phyloP scores from a whole-genome alignment of 306 rosid species.

The Begonia masoniana region DNA sequence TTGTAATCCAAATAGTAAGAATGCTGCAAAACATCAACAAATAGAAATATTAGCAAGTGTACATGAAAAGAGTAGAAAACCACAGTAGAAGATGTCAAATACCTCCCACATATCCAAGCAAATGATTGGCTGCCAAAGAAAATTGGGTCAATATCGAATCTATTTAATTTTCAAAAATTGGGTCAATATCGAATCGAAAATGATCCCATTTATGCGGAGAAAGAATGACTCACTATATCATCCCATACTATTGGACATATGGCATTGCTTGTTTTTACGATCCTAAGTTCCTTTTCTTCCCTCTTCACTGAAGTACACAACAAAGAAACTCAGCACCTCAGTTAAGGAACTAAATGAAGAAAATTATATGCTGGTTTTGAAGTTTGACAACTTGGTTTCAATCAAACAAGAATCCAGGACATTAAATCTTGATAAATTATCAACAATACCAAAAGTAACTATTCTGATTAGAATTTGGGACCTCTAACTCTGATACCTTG shows the following conservation, averaged over 20 bases:
- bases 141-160: conserved; percentile 11
- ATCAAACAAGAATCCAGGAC: too few relatives aligned
- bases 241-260: conserved; percentile 74
- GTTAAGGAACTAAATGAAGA: too few relatives aligned
- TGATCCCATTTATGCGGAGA: neutral
- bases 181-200: conserved; percentile 12
- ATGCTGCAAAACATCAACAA: conserved; percentile 48
- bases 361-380: too few relatives aligned
- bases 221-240: conserved; percentile 55
- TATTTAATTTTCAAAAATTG: conserved; percentile 8
- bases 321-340: neutral
- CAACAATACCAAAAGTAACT: too few relatives aligned
- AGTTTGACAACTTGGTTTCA: too few relatives aligned
- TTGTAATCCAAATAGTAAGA: conserved; percentile 85
- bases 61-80: too few relatives aligned
- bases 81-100: conserved; percentile 12
- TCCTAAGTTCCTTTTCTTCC: conserved; percentile 56
- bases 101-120: conserved; percentile 99
- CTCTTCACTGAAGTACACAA: conserved; percentile 52
- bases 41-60: neutral
- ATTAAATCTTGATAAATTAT: too few relatives aligned
- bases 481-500: neutral
- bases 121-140: conserved; percentile 57
- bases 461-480: too few relatives aligned
- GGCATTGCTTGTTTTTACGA: conserved; percentile 65